Conservation (phyloP, 2,329 filamentous ascomycete genomes). For the Nectriaceae sp. region DNA sequence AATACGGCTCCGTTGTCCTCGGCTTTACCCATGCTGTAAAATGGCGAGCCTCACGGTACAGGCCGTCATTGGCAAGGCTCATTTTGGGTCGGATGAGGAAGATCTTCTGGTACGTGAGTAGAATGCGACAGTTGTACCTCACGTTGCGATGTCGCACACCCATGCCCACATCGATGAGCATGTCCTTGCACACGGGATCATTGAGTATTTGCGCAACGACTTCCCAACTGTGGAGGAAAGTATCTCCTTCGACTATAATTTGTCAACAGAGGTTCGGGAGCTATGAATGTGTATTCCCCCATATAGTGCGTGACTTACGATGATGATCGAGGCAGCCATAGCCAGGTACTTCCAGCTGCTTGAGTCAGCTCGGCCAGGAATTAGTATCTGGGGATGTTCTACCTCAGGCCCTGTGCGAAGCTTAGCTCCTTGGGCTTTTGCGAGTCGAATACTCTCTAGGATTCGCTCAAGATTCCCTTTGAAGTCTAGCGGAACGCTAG, state of each 20-base stretch:
- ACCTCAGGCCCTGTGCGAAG: slow-evolving; percentile 60
- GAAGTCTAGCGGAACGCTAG: slow-evolving; percentile 36
- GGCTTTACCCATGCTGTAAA: slow-evolving; percentile 44
- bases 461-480: slow-evolving; percentile 65
- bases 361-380: slow-evolving; percentile 37
- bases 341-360: too few species aligned
- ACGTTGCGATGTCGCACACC: slow-evolving; percentile 46
- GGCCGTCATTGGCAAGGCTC: slow-evolving; percentile 64
- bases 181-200: slow-evolving; percentile 38
- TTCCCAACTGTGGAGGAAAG: slow-evolving; percentile 35
- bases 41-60: slow-evolving; percentile 41
- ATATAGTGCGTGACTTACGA: too few species aligned
- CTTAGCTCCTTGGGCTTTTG: slow-evolving; percentile 61
- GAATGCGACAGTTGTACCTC: slow-evolving; percentile 38
- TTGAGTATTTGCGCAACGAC: slow-evolving; percentile 34
- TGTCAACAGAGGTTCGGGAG: too few species aligned
- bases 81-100: slow-evolving; percentile 73
- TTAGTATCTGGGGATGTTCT: slow-evolving; percentile 43
- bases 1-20: slow-evolving; percentile 37
- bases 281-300: too few species aligned
- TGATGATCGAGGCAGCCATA: too few species aligned
- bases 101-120: slow-evolving; percentile 61
- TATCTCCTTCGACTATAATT: slow-evolving; percentile 50
- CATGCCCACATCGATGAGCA: slow-evolving; percentile 36
- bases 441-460: slow-evolving; percentile 60